Evolutionary conservation across 2,329 filamentous ascomycete species (phyloP), one percentile per base, ranked within the genome.

Genomic region (Paecilomyces sp.): DNA sequence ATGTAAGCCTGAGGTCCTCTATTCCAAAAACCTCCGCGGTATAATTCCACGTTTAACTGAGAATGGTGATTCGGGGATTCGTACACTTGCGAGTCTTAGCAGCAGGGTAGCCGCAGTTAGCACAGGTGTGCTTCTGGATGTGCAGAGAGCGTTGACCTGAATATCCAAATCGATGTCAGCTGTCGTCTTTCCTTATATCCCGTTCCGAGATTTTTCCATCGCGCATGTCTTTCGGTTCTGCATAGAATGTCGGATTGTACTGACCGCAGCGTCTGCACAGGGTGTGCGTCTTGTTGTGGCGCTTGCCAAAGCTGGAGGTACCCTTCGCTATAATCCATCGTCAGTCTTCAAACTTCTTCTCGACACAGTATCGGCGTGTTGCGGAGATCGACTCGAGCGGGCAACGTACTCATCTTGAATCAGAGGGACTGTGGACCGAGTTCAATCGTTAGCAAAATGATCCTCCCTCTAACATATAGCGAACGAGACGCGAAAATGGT

Each of bases 111-210:
- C 92, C 94, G 86, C 94, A 99, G 76, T 85, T 86, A 72, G 93
- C 81, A 85, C 94, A 99, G 78, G 92, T 95, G 83, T 96, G 89
- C 90, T 99, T 99, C 86, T 99, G 94, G 84, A 97, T 88, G 89
- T 99, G 94, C 82, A 97, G 88, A 76, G 94, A 96, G 79, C 94
- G 92, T 79, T 90, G 89, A 83, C 93, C 92, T 95, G 74, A 63
- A 66, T 57, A 61, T 62, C 60, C 61, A 63, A 60, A 67, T 67
- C 76, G 69, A 66, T 60, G 70, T 75, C 70, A 71, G 71, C 66
- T 61, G 61, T 60, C 60, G 57, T 41, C 65, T 55, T 52, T 61
- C 58, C 60, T 18, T 31, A 22, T 28, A 33, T 61, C 51, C 33
- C 51, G 47, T 51, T 62, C 62, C 57, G 57, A 62, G 50, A 57